Base-by-base conservation (phyloP, 164 flowering plant genomes). In the Vitis rupestris region DNA sequence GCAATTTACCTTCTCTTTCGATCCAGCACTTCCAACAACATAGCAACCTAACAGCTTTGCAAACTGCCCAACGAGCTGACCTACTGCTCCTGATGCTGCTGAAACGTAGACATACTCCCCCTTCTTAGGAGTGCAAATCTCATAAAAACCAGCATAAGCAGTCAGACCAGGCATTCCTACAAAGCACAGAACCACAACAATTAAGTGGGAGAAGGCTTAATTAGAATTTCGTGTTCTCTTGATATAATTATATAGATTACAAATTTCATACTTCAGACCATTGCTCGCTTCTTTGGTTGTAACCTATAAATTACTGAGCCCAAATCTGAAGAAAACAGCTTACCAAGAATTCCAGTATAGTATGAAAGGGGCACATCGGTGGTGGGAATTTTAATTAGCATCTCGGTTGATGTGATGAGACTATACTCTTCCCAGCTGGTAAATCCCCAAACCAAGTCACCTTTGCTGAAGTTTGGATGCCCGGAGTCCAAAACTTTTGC, bases 21-120 rank as follows among this genome's bases (percentile, higher is more conserved):
- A 74, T 4, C 91, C 87, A 61, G 87, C 90, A 72, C 87, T 84
- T 63, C 92, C 92, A 55, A 87, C 92, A 52, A 87, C 92, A 67
- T 84, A 83, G 73, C 88, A 87, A 9, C 88, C 89, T 27, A 52
- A 15, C 12, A 85, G 50, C 68, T 85, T 87, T 9, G 91, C 89
- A 56, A 84, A 78, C 53, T 87, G 90, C 19, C 88, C 87, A 14
- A 83, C 89, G 55, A 86, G 82, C 74, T 86, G 89, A 19, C 89
- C 90, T 50, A 85, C 87, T 8, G 86, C 87, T 6, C 88, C 88
- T 47, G 87, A 74, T 8, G 92, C 92, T 13, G 91, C 84, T 8
- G 91, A 87, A 12, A 87, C 71, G 59, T 64, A 85, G 54, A 88
- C 86, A 52, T 29, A 65, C 23, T 86, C 88, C 37, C 82, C 86